Evolutionary conservation across 257 asterid genomes (phyloP).

Genomic region (Solanum lycopersicoides): DNA sequence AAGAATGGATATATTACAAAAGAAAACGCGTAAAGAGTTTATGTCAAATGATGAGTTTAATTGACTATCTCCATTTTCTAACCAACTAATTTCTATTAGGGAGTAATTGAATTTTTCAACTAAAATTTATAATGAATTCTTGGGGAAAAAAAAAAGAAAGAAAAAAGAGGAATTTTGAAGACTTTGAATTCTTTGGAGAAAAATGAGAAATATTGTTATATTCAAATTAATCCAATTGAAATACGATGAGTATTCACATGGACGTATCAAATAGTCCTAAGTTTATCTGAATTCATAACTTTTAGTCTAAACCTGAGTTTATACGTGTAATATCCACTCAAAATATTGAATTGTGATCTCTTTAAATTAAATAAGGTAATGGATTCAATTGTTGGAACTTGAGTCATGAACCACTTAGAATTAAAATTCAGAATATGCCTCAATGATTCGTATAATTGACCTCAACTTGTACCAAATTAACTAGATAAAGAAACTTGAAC

Average conservation of each 20-base stretch:
- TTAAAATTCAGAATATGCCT: rapidly evolving
- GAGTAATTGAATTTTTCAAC: background rate
- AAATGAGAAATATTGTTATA: background rate
- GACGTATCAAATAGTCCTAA: background rate
- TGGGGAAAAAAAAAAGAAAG: background rate
- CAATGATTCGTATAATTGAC: background rate
- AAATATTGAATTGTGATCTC: background rate
- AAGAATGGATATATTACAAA: background rate
- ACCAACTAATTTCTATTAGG: background rate
- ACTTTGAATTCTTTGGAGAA: background rate
- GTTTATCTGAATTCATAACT: background rate
- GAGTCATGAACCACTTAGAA: background rate
- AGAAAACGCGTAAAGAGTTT: constrained; percentile 14
- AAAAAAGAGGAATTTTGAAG: background rate
- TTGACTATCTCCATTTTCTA: constrained; percentile 3
- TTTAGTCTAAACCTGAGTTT: background rate
- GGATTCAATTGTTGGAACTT: background rate
- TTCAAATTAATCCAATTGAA: background rate
- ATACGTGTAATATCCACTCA: background rate
- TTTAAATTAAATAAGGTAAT: background rate
- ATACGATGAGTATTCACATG: background rate
- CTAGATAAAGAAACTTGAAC: background rate
- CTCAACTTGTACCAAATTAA: background rate
- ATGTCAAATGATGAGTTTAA: background rate
- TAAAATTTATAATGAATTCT: background rate